These are phyloP conservation scores for Schizonepeta tenuifolia DNA, from an alignment of 257 asterid species.

Conservation along the genomic window DNA sequence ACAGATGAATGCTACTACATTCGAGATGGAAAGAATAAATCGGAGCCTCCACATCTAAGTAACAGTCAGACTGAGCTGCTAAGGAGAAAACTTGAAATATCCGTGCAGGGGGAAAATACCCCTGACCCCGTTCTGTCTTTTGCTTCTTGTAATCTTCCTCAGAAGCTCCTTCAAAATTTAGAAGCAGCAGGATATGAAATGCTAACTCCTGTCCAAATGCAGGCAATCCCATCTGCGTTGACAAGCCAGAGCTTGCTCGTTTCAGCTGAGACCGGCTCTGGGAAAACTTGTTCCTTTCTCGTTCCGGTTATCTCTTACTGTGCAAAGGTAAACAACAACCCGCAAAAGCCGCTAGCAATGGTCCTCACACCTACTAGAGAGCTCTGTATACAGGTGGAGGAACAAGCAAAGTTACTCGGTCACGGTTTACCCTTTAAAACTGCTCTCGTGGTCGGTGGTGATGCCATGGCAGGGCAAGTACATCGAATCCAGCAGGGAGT, in stretches of 20 bases:
- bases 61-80: constrained; percentile 51
- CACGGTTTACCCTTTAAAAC: constrained; percentile 93
- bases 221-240: constrained; percentile 85
- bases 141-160: constrained; percentile 71
- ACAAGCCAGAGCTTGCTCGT: constrained; percentile 75
- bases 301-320: constrained; percentile 73
- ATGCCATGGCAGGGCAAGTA: constrained; percentile 86
- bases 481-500: constrained; percentile 80
- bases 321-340: constrained; percentile 45
- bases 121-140: constrained; percentile 77
- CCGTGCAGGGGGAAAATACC: constrained; percentile 54
- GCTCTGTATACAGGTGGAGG: constrained; percentile 91
- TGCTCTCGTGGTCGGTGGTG: constrained; percentile 93
- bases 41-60: constrained; percentile 35
- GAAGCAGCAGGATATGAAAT: constrained; percentile 86
- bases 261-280: constrained; percentile 95
- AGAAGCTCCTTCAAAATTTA: constrained; percentile 71
- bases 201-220: constrained; percentile 97
- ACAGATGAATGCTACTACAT: constrained; percentile 78
- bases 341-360: constrained; percentile 70
- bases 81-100: constrained; percentile 66
- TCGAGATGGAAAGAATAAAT: constrained; percentile 48
- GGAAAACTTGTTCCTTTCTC: constrained; percentile 84
- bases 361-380: constrained; percentile 92
- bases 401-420: constrained; percentile 88